Conservation (phyloP, 345 rosid species). For the Citrus glauca region DNA sequence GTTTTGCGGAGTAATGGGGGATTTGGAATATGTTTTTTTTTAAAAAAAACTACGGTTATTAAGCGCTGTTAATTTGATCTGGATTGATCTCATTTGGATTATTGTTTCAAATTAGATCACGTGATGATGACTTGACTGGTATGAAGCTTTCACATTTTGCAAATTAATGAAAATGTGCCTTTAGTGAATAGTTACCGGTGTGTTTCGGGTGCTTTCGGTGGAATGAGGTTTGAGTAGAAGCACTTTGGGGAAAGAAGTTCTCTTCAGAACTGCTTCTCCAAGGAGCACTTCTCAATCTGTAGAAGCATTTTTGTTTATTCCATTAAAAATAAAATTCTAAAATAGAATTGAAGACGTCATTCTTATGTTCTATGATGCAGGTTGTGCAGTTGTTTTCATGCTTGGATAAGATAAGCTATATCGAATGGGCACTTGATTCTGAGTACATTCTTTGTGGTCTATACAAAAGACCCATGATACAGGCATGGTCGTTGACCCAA, state of each 20-base stretch:
- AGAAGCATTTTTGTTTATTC: not conserved
- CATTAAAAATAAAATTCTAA: not conserved
- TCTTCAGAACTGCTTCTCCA: not conserved
- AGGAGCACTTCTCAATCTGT: not conserved
- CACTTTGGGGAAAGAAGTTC: not conserved
- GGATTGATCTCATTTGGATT: not conserved
- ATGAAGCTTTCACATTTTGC: not conserved
- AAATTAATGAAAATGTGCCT: not conserved
- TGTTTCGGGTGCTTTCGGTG: not conserved
- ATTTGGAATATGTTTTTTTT: not conserved
- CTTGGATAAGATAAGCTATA: conserved; percentile 91
- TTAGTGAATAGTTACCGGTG: not conserved
- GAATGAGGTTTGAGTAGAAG: not conserved
- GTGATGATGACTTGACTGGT: not conserved
- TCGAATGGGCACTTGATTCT: conserved; percentile 97
- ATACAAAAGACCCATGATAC: conserved; percentile 83
- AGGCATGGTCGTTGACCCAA: conserved; percentile 88
- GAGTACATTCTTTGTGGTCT: conserved; percentile 95
- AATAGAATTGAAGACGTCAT: not conserved
- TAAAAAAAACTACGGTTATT: no score
- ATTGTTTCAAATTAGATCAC: not conserved
- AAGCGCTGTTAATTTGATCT: not conserved
- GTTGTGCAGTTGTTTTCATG: conserved; percentile 96
- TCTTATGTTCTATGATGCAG: conserved; percentile 42
- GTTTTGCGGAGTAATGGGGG: not conserved